phyloP scores from a whole-genome alignment of 257 asterid genomes.

The Jacaranda copaia region DNA sequence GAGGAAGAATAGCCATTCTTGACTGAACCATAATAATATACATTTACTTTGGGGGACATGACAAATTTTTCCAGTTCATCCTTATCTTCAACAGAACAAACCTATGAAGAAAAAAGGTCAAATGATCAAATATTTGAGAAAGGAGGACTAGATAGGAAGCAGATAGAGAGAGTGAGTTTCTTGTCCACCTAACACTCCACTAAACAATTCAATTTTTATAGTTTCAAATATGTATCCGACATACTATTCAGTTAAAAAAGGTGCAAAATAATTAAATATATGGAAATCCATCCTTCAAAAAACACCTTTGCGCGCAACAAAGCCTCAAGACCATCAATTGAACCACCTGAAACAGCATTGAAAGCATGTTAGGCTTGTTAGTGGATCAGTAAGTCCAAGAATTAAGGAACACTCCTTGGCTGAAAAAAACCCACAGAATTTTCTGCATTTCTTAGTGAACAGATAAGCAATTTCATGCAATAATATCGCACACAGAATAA shows the following conservation, averaged over 20 bases:
- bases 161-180: constrained; percentile 2
- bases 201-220: not conserved
- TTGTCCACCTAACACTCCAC: constrained; percentile 9
- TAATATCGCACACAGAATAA: constrained; percentile 12
- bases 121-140: constrained; percentile 35
- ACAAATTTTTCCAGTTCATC: constrained; percentile 74
- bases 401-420: constrained; percentile 22
- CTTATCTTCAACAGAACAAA: constrained; percentile 81
- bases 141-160: constrained; percentile 15
- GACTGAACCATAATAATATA: constrained; percentile 64
- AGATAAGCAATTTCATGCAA: constrained; percentile 6
- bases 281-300: constrained; percentile 34
- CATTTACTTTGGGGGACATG: constrained; percentile 73
- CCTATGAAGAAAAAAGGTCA: constrained; percentile 51
- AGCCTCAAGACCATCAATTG: constrained; percentile 85
- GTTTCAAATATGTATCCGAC: not conserved
- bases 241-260: not conserved
- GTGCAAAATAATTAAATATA: constrained; percentile 19
- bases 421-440: not conserved
- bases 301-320: constrained; percentile 88
- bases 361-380: constrained; percentile 19
- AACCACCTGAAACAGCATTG: constrained; percentile 68
- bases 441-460: constrained; percentile 31
- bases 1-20: constrained; percentile 45
- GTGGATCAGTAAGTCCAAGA: constrained; percentile 28